Evolutionary conservation across 306 rosid species (phyloP).

Genomic region (Acacia confusa): DNA sequence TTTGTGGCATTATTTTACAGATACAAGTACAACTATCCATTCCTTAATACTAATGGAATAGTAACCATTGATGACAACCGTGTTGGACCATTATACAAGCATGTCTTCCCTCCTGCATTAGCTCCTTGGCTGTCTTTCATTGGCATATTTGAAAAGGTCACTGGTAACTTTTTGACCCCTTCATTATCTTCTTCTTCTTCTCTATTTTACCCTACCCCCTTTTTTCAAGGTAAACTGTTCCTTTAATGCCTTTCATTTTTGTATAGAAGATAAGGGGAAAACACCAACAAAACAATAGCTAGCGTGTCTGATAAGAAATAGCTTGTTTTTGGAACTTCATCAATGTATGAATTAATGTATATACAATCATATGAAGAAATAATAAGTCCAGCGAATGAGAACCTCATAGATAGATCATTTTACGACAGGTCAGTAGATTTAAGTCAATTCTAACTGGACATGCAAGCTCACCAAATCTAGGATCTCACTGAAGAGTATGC

Average conservation of each 20-base stretch:
- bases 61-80: constrained; percentile 41
- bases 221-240: neutral
- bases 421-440: neutral
- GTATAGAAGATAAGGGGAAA: neutral
- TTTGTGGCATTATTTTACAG: constrained; percentile 28
- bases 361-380: neutral
- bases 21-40: constrained; percentile 39
- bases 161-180: neutral
- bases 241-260: neutral
- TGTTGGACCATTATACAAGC: constrained; percentile 50
- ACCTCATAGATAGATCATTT: neutral
- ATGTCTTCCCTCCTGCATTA: constrained; percentile 45
- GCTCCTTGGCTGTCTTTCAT: constrained; percentile 46
- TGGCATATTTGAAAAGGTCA: constrained; percentile 34
- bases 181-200: neutral
- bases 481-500: neutral
- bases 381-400: neutral
- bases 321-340: neutral
- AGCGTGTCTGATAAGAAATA: neutral
- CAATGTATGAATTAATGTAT: neutral
- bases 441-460: too few species aligned
- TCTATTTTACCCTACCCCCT: neutral
- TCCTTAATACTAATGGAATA: constrained; percentile 38
- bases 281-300: neutral
- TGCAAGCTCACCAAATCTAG: neutral